A percentile compares a stretch with the other conserved stretches of the same genome.
Evolutionary conservation across 441 rosid species (phyloP).

Genomic region (Gossypium lobatum): DNA sequence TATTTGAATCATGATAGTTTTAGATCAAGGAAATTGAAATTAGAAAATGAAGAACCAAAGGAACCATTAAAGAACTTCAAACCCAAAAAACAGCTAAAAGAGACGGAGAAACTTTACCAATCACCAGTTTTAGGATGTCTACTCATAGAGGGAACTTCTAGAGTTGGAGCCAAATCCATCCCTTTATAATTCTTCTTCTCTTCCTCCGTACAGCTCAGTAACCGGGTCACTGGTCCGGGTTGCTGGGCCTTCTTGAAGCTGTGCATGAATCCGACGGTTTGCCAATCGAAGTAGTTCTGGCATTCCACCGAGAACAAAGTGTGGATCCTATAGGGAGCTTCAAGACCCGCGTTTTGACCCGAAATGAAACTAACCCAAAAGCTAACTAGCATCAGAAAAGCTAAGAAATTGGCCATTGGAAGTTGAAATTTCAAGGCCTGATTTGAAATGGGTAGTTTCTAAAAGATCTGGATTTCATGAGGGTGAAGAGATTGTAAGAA

Average conservation of each 20-base stretch:
- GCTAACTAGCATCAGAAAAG: slow-evolving; percentile 24
- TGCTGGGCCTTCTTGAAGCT: slow-evolving; percentile 84
- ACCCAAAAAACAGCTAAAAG: not conserved
- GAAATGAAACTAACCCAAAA: slow-evolving; percentile 25
- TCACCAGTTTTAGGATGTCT: slow-evolving; percentile 89
- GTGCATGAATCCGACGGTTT: slow-evolving; percentile 89
- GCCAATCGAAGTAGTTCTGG: slow-evolving; percentile 96
- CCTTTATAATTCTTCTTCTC: slow-evolving; percentile 77
- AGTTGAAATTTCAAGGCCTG: slow-evolving; percentile 25
- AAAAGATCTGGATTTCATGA: slow-evolving; percentile 38
- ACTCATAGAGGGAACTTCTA: slow-evolving; percentile 93
- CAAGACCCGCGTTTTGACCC: slow-evolving; percentile 29
- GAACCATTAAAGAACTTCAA: not conserved
- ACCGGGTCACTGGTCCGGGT: slow-evolving; percentile 87
- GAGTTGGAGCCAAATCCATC: slow-evolving; percentile 86
- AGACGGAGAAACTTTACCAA: slow-evolving; percentile 39
- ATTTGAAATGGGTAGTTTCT: slow-evolving; percentile 28
- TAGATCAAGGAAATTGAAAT: not conserved
- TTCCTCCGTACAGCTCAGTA: slow-evolving; percentile 86
- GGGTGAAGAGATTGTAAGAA: slow-evolving; percentile 11
- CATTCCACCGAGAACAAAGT: slow-evolving; percentile 97
- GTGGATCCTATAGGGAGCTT: slow-evolving; percentile 79
- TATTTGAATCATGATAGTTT: not conserved
- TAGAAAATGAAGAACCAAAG: not conserved
- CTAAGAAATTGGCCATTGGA: slow-evolving; percentile 32